Conservation (phyloP, 176 grass and related monocot species). For the Eremochloa ophiuroides region DNA sequence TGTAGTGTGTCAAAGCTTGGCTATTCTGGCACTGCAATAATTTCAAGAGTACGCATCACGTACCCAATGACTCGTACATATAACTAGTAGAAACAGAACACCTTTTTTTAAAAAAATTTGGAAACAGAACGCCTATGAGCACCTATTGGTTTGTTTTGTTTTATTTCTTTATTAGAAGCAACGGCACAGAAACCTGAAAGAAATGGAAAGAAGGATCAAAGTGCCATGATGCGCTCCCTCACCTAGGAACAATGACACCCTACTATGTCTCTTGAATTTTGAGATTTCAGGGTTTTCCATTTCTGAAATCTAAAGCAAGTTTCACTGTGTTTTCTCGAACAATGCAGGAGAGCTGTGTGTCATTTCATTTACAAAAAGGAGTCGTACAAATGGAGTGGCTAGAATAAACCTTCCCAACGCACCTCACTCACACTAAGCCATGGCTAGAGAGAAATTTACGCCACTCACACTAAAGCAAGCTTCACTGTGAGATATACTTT, state of each 20-base stretch:
- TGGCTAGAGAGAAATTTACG: neutral
- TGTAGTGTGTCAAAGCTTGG: constrained; percentile 95
- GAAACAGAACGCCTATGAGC: neutral
- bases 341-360: neutral
- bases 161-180: constrained; percentile 11
- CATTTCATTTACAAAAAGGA: neutral
- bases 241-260: neutral
- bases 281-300: neutral
- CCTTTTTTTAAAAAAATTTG: too few relatives aligned
- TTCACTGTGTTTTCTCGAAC: neutral
- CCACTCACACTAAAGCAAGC: neutral
- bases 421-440: neutral
- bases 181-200: constrained; percentile 12
- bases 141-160: constrained; percentile 27
- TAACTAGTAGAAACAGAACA: constrained; percentile 4
- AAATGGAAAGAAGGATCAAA: constrained; percentile 1
- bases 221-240: neutral
- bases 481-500: neutral
- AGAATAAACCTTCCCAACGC: neutral
- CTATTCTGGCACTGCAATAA: constrained; percentile 92
- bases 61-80: neutral
- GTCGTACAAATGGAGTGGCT: neutral
- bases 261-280: neutral
- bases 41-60: constrained; percentile 66
- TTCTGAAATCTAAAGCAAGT: neutral